phyloP scores from a whole-genome alignment of 2,329 filamentous ascomycete genomes.

The Beauveria sp. region DNA sequence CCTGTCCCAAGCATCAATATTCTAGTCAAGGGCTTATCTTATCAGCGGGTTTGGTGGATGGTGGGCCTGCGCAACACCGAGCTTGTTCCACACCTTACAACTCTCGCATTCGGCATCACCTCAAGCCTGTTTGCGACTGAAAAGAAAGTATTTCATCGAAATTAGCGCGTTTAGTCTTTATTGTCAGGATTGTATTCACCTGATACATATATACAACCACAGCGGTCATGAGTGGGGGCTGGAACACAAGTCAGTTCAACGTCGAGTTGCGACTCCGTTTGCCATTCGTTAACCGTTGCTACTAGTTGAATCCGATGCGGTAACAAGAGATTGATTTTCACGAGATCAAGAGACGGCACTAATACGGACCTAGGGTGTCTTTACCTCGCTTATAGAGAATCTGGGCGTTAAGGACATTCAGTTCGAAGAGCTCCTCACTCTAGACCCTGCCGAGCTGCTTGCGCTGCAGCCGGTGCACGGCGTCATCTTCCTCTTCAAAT shows the following conservation, averaged over 20 bases:
- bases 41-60: conserved; percentile 5
- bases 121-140: not conserved
- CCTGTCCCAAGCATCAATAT: not conserved
- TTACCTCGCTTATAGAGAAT: conserved; percentile 87
- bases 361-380: conserved; percentile 61
- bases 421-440: conserved; percentile 89
- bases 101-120: not conserved
- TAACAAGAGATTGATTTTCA: conserved; percentile 38
- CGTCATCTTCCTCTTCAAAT: conserved; percentile 99
- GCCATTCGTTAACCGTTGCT: conserved; percentile 15
- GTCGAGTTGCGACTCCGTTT: not conserved
- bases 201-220: not conserved
- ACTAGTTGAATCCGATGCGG: conserved; percentile 84
- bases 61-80: not conserved
- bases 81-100: not conserved
- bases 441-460: conserved; percentile 68
- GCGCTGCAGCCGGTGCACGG: conserved; percentile 77
- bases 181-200: not conserved
- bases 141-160: not conserved
- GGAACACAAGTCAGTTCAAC: conserved; percentile 71
- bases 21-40: conserved; percentile 3
- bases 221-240: conserved; percentile 64
- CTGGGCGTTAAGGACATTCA: conserved; percentile 91
- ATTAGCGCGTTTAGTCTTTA: not conserved
- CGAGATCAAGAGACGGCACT: not conserved